These are phyloP conservation scores for Saxispiralis lemnorum DNA, from an alignment of 495 filamentous ascomycete species.

Conservation along the genomic window DNA sequence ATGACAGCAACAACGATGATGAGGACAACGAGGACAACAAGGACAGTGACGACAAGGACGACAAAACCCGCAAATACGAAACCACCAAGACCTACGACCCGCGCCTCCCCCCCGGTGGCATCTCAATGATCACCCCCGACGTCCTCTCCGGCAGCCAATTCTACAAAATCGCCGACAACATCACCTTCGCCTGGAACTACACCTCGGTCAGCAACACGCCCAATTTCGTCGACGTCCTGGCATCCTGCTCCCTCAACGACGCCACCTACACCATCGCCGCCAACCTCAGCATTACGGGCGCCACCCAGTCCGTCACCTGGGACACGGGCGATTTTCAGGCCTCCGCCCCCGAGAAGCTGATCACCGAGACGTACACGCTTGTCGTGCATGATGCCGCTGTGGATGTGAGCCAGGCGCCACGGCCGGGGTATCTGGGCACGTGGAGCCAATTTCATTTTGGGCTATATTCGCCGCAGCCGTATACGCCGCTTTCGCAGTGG, in stretches of 20 bases:
- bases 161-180: constrained; percentile 72
- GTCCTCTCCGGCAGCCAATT: constrained; percentile 41
- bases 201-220: constrained; percentile 68
- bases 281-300: constrained; percentile 39
- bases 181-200: constrained; percentile 92
- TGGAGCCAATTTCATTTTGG: constrained; percentile 53
- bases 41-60: neutral
- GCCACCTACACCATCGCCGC: constrained; percentile 47
- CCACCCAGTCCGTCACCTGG: constrained; percentile 50
- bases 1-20: no score
- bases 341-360: constrained; percentile 37
- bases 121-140: constrained; percentile 66
- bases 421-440: constrained; percentile 54
- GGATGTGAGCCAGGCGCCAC: constrained; percentile 40
- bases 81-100: constrained; percentile 38
- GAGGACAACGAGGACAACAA: neutral
- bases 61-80: constrained; percentile 9
- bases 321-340: constrained; percentile 57
- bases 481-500: constrained; percentile 38
- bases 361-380: constrained; percentile 68
- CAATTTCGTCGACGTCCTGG: constrained; percentile 60
- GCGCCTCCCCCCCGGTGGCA: constrained; percentile 47
- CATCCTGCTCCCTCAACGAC: constrained; percentile 52
- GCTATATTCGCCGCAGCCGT: constrained; percentile 56
- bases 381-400: constrained; percentile 60